These are phyloP conservation scores for Emmonsiellopsis sp. DNA, from an alignment of 2,329 filamentous ascomycete species.

Conservation along the genomic window DNA sequence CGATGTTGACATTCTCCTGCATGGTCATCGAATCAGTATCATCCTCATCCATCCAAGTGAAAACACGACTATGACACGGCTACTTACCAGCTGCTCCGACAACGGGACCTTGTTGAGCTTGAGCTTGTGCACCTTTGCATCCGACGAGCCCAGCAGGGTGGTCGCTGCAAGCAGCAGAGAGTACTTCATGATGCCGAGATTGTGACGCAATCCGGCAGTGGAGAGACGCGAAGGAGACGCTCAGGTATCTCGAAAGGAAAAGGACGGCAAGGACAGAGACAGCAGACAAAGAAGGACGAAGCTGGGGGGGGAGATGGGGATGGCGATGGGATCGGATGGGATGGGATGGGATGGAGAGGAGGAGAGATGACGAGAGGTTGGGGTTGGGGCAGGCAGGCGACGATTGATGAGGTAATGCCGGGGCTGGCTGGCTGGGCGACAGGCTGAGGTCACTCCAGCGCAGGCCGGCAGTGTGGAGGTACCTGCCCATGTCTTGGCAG, in stretches of 20 bases:
- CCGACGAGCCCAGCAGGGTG: constrained; percentile 70
- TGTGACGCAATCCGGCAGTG: neutral
- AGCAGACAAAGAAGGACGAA: neutral
- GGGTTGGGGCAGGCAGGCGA: neutral
- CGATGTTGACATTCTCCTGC: constrained; percentile 67
- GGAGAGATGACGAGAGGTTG: neutral
- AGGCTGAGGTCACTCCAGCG: no score
- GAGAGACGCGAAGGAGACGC: neutral
- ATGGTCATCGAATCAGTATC: neutral
- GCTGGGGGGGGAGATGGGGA: neutral
- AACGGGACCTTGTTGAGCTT: constrained; percentile 96
- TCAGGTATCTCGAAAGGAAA: neutral
- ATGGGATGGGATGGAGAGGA: neutral
- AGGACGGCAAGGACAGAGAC: neutral
- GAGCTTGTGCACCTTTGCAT: constrained; percentile 87
- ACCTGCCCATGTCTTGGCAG: no score
- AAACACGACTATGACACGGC: constrained; percentile 25
- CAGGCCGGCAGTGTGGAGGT: no score
- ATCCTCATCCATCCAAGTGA: neutral
- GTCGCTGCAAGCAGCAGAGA: constrained; percentile 67
- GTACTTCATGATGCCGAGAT: constrained; percentile 62
- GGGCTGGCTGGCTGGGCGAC: no score
- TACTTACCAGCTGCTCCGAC: constrained; percentile 77
- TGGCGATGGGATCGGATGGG: neutral
- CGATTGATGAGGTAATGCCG: neutral